Percentiles rank a stretch among this genome's conserved stretches.
Evolutionary conservation across 2,329 filamentous ascomycete species (phyloP).

Genomic region (Orbilia javanica): DNA sequence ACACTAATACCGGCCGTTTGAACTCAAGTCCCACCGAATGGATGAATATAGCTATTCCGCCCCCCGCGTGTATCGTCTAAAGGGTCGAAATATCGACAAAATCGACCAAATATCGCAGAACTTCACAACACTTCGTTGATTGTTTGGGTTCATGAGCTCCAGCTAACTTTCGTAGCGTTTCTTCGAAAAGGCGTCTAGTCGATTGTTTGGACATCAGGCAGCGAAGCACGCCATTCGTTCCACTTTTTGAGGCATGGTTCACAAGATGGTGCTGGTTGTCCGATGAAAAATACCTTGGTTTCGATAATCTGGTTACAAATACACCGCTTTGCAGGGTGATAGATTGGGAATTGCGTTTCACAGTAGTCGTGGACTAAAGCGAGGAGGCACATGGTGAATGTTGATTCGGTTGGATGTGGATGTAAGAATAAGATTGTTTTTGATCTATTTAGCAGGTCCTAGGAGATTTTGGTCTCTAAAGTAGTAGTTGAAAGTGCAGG

Average conservation of each 20-base stretch:
- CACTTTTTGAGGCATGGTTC: neutral
- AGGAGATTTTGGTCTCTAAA: neutral
- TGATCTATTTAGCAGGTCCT: neutral
- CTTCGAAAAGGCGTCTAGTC: too few species aligned
- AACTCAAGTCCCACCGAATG: too few species aligned
- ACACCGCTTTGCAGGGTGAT: neutral
- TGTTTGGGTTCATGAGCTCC: too few species aligned
- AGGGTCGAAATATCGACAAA: too few species aligned
- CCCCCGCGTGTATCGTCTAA: too few species aligned
- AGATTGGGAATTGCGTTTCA: neutral
- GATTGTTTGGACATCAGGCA: neutral
- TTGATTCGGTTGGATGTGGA: neutral
- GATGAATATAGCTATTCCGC: too few species aligned
- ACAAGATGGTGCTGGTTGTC: neutral
- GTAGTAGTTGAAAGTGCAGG: neutral
- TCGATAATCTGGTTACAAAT: neutral
- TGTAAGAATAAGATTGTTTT: neutral
- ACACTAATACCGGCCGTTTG: too few species aligned
- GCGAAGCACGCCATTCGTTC: neutral
- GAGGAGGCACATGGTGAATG: slow-evolving; percentile 12
- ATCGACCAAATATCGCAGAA: too few species aligned
- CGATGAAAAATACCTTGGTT: neutral
- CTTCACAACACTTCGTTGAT: too few species aligned
- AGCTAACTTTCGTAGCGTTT: too few species aligned
- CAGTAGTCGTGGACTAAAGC: slow-evolving; percentile 19